A percentile compares a stretch with the other conserved stretches of the same genome.
These are phyloP conservation scores for Malania oleifera DNA, from an alignment of 164 flowering plant genomes.

Conservation along the genomic window DNA sequence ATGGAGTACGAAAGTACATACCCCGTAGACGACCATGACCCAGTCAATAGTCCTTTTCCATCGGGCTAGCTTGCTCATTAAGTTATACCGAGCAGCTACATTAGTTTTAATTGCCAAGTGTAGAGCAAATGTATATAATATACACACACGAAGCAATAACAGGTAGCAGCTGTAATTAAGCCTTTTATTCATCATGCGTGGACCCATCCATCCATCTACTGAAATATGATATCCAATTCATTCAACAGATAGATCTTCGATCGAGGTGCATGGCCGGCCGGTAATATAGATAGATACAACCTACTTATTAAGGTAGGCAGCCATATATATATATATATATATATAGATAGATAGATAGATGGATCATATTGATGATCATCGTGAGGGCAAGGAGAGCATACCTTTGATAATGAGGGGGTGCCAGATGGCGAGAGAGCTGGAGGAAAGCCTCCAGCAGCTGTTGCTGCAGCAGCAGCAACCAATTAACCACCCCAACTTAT, in stretches of 20 bases:
- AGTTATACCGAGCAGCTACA: no score
- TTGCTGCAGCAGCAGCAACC: background rate
- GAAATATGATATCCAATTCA: background rate
- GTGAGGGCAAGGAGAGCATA: constrained; percentile 32
- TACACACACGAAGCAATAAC: no score
- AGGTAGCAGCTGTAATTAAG: no score
- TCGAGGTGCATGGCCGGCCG: background rate
- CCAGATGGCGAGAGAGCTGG: constrained; percentile 39
- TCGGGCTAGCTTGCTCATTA: no score
- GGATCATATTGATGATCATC: background rate
- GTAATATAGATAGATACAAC: background rate
- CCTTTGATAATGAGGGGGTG: constrained; percentile 38
- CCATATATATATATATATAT: constrained; percentile 5
- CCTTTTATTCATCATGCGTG: constrained; percentile 1
- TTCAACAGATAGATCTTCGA: background rate
- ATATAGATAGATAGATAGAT: no score
- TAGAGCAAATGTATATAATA: no score
- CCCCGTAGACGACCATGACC: constrained; percentile 19
- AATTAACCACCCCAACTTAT: constrained; percentile 20
- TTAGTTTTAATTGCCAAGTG: no score
- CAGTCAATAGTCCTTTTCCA: constrained; percentile 2
- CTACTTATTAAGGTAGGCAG: background rate
- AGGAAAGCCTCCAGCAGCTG: background rate
- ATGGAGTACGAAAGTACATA: no score
- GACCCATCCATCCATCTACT: background rate